These are phyloP conservation scores for Phytopythium aichiense DNA, from an alignment of 352 stramenopile genomes.

Conservation along the genomic window DNA sequence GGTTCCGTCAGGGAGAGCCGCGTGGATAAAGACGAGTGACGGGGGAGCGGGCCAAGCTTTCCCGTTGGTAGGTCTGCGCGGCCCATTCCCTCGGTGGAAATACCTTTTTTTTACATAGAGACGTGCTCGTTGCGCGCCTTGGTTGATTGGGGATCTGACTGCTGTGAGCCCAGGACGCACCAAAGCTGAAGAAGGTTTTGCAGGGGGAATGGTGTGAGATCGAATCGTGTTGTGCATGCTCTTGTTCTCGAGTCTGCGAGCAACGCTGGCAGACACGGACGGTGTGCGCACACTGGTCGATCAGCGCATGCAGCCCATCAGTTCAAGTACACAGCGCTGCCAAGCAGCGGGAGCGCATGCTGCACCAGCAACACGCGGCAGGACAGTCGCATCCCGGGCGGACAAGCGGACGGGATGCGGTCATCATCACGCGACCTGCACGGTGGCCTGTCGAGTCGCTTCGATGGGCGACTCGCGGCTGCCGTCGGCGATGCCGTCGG, in stretches of 20 bases:
- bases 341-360: background rate
- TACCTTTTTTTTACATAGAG: constrained; percentile 10
- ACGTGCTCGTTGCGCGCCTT: background rate
- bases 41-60: background rate
- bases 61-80: constrained; percentile 5
- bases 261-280: background rate
- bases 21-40: constrained; percentile 4
- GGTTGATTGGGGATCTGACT: background rate
- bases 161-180: background rate
- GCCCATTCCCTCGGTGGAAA: background rate
- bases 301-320: background rate
- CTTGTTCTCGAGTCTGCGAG: background rate
- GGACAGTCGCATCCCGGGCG: background rate
- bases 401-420: background rate
- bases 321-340: background rate
- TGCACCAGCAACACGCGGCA: background rate
- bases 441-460: background rate
- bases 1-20: background rate
- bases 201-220: background rate
- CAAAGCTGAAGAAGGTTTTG: background rate
- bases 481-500: no score
- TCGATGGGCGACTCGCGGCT: background rate
- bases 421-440: constrained; percentile 4
- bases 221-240: background rate
- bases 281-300: background rate